Base-by-base conservation (phyloP, 352 stramenopile genomes). In the Phytophthora hibernalis region DNA sequence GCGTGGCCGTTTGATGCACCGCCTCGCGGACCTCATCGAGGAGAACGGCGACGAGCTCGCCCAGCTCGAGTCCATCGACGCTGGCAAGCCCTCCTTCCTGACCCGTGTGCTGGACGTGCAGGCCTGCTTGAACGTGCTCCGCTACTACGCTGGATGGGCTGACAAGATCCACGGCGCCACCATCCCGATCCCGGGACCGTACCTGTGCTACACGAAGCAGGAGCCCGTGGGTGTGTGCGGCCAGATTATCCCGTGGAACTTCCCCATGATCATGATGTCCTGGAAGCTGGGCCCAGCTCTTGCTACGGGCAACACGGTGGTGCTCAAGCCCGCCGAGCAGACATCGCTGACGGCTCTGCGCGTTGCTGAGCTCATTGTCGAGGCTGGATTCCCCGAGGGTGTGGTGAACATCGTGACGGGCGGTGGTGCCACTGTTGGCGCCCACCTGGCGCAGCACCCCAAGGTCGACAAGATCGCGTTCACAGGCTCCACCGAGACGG, bases 221-320 rank as follows among this genome's bases (percentile, higher is more conserved):
- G 76, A 91, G 88, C 26, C 87, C 97, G 12, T 97, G 83, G 45
- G 91, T 97, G 40, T 92, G 65, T 64, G 88, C 69, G 47, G 47
- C 6, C 73, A 98, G 31, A 67, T 74, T 49, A 69, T 74, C 54
- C 59, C 65, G 40, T 74, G 65, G 59, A 74, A 74, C 43, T 99
- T 99, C 77, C 97, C 97, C 6, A 65, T 94, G 54, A 87, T 97
- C 3, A 99, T 99, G 96, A 95, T 98, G 40, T 95, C 92, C 21
- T 86, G 93, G 40, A 99, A 99, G 75, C 75, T 96, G 11, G 94
- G 69, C 16, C 91, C 95, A 0, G 92, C 93, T 16, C 70, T 98
- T 35, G 83, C 90, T 4, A 79, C 89, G 8, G 97, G 97, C 12
- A 98, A 95, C 80, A 97, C 95, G 3, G 71, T 90, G 10, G 89